Conservation (phyloP, 306 rosid species). For the Clitoria ternatea region DNA sequence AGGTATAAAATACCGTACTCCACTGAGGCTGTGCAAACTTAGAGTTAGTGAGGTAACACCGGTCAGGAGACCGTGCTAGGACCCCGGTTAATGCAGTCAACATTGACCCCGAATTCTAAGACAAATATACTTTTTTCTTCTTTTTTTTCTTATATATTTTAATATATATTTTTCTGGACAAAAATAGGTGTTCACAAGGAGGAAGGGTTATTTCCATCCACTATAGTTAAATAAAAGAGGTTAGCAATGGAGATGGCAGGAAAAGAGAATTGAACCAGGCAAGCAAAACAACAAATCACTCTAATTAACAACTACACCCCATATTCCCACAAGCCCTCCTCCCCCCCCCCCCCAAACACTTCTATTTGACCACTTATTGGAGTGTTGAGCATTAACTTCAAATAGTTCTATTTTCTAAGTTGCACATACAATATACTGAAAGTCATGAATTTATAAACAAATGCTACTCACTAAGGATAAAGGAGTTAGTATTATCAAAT, state of each 20-base stretch:
- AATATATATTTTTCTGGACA: too few relatives aligned
- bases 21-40: too few relatives aligned
- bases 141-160: too few relatives aligned
- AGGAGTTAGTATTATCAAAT: not conserved
- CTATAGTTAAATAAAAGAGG: not conserved
- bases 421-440: not conserved
- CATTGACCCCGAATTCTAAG: too few relatives aligned
- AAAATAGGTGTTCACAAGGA: too few relatives aligned
- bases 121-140: too few relatives aligned
- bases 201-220: not conserved
- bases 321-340: too few relatives aligned
- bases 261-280: not conserved
- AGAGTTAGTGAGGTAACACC: too few relatives aligned
- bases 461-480: not conserved
- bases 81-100: too few relatives aligned
- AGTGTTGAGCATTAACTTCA: not conserved
- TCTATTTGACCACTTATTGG: not conserved
- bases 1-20: too few relatives aligned
- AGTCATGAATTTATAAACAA: not conserved
- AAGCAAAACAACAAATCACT: not conserved
- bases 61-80: too few relatives aligned
- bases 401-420: not conserved
- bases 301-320: not conserved
- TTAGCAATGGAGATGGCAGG: not conserved
- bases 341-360: too few relatives aligned